Percentiles rank a stretch among this genome's conserved stretches.
Evolutionary conservation across 2,329 filamentous ascomycete species (phyloP).

Genomic region (Ophiosphaerella herpotricha): DNA sequence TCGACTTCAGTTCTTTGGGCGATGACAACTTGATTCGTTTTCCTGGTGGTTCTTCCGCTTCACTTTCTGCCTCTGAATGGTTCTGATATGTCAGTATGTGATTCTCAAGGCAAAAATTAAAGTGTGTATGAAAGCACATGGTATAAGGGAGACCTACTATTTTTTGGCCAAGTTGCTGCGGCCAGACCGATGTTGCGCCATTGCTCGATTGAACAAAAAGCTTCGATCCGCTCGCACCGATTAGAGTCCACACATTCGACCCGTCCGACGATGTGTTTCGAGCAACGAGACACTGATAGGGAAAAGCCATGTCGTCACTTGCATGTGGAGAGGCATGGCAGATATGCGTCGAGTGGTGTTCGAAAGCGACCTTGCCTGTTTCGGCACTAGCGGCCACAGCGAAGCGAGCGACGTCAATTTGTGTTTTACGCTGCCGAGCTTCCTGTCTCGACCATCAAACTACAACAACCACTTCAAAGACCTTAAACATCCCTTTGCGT

Average conservation of each 20-base stretch:
- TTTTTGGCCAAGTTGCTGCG: constrained; percentile 21
- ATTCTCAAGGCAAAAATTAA: too few species aligned
- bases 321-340: constrained; percentile 7
- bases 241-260: constrained; percentile 56
- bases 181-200: constrained; percentile 37
- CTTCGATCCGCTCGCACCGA: constrained; percentile 74
- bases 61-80: constrained; percentile 20
- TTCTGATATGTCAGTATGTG: constrained; percentile 12
- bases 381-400: constrained; percentile 19
- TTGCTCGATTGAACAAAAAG: constrained; percentile 59
- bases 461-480: constrained; percentile 54
- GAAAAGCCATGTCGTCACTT: constrained; percentile 35
- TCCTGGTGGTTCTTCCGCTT: constrained; percentile 43
- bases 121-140: too few species aligned
- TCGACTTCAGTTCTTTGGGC: constrained; percentile 52
- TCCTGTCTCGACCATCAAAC: constrained; percentile 23
- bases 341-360: constrained; percentile 3
- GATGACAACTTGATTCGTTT: constrained; percentile 50
- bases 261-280: constrained; percentile 18
- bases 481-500: constrained; percentile 99
- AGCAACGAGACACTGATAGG: constrained; percentile 48
- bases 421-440: constrained; percentile 17
- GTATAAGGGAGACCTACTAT: constrained; percentile 25
- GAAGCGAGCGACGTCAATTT: constrained; percentile 25
- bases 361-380: constrained; percentile 8